Evolutionary conservation across 805 yeast genomes (phyloP).

Genomic region (Groenewaldozyma tartarivorans): DNA sequence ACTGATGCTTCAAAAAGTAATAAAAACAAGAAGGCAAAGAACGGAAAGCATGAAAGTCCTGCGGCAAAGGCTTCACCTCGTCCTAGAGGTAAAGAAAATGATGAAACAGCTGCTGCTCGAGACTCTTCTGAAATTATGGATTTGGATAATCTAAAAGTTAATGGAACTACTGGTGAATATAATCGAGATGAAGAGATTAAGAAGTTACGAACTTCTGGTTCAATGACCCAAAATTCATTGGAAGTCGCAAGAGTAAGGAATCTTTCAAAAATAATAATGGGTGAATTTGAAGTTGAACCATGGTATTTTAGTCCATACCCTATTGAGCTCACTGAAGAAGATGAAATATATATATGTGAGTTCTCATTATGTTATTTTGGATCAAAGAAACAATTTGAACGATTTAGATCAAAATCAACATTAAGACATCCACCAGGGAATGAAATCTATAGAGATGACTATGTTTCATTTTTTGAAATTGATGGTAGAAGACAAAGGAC

Average conservation of each 20-base stretch:
- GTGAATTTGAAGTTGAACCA: constrained; percentile 88
- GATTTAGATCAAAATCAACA: constrained; percentile 81
- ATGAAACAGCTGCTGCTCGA: constrained; percentile 24
- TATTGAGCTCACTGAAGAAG: constrained; percentile 85
- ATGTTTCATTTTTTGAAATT: constrained; percentile 90
- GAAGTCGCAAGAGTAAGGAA: constrained; percentile 91
- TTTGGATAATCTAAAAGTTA: constrained; percentile 74
- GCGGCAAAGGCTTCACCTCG: constrained; percentile 3
- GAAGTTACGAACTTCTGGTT: constrained; percentile 86
- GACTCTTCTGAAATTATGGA: constrained; percentile 62
- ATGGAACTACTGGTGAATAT: constrained; percentile 65
- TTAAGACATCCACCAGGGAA: constrained; percentile 97
- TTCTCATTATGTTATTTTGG: constrained; percentile 84
- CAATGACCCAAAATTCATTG: constrained; percentile 83
- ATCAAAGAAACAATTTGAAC: constrained; percentile 79
- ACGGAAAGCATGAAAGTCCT: constrained; percentile 31
- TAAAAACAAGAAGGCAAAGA: constrained; percentile 15
- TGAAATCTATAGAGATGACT: constrained; percentile 86
- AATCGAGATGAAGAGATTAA: constrained; percentile 89
- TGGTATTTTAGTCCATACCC: constrained; percentile 99
- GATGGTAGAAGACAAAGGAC: constrained; percentile 95
- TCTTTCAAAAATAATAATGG: constrained; percentile 67
- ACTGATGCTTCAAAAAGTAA: constrained; percentile 18
- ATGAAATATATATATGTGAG: constrained; percentile 82
- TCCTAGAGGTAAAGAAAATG: constrained; percentile 23